phyloP scores from a whole-genome alignment of 768 basidiomycete species.

The Psilocybe sp. region DNA sequence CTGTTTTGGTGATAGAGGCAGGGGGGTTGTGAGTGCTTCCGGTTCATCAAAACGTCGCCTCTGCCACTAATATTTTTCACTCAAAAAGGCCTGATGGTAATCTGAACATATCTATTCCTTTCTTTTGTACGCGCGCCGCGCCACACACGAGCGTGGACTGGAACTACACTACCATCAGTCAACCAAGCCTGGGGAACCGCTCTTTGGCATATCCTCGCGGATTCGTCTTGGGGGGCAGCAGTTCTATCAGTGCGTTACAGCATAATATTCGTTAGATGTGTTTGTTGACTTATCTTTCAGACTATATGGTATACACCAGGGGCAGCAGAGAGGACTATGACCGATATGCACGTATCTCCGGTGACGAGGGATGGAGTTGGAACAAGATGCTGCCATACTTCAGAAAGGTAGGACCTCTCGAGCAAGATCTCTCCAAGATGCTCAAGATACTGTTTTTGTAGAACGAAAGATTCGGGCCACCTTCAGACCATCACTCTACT shows the following conservation, averaged over 20 bases:
- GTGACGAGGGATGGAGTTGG: slow-evolving; percentile 45
- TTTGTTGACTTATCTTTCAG: slow-evolving; percentile 2
- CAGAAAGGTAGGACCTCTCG: slow-evolving; percentile 13
- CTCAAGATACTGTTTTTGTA: not conserved
- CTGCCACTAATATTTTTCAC: not conserved
- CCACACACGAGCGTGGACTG: slow-evolving; percentile 12
- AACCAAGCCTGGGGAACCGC: slow-evolving; percentile 23
- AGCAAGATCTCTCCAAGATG: too few relatives aligned
- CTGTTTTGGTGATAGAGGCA: not conserved
- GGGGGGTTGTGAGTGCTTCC: not conserved
- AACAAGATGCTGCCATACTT: slow-evolving; percentile 20
- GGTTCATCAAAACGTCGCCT: not conserved
- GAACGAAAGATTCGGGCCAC: slow-evolving; percentile 11
- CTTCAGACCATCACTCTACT: slow-evolving; percentile 13
- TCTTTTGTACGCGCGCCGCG: not conserved
- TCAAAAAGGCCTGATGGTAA: not conserved
- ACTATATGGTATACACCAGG: slow-evolving; percentile 25
- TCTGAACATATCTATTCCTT: not conserved
- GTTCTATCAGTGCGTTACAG: too few relatives aligned
- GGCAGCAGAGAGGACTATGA: slow-evolving; percentile 45
- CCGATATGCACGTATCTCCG: slow-evolving; percentile 43
- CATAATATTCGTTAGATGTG: too few relatives aligned
- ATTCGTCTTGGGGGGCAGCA: slow-evolving; percentile 22
- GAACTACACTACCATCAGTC: slow-evolving; percentile 26
- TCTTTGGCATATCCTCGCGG: slow-evolving; percentile 26